Evolutionary conservation across 192 early-diverging fungal species (phyloP).

Genomic region (Phycomyces nitens): DNA sequence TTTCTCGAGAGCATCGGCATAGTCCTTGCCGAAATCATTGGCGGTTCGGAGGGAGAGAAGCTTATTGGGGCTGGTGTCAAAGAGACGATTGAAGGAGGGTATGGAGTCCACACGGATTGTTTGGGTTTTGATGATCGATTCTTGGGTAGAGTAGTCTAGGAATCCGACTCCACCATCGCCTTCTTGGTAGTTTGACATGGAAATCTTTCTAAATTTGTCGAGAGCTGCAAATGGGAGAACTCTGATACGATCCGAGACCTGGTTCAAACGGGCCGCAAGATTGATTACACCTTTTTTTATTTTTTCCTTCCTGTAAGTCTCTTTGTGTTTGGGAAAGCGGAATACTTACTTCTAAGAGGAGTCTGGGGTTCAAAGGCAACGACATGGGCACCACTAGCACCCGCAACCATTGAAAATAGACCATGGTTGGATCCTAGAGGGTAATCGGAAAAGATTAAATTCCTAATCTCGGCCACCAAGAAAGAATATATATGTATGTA

Average conservation of each 20-base stretch:
- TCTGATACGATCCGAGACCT: conserved; percentile 23
- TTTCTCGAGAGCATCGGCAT: conserved; percentile 3
- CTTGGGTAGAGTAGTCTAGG: conserved; percentile 11
- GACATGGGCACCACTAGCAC: conserved; percentile 31
- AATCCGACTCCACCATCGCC: conserved; percentile 32
- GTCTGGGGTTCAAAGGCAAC: conserved; percentile 39
- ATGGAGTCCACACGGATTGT: conserved; percentile 33
- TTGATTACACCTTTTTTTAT: conserved; percentile 28
- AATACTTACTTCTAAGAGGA: conserved; percentile 26
- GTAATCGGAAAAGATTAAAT: background rate
- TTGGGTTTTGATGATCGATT: conserved; percentile 25
- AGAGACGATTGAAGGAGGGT: conserved; percentile 24
- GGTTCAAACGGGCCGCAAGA: conserved; percentile 26
- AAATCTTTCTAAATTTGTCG: conserved; percentile 25
- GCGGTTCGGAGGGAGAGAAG: conserved; percentile 7
- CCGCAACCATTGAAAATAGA: conserved; percentile 37
- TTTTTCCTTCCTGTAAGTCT: background rate
- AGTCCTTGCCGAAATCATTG: conserved; percentile 28
- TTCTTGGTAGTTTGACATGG: conserved; percentile 25
- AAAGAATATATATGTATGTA: background rate
- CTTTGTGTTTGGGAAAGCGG: background rate
- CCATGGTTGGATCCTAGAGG: conserved; percentile 35
- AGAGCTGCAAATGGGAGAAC: conserved; percentile 36
- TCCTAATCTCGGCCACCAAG: background rate
- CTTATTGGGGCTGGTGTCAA: conserved; percentile 8